Base-by-base conservation (phyloP, 495 filamentous ascomycete species). In the Hypoxylon perforatum region DNA sequence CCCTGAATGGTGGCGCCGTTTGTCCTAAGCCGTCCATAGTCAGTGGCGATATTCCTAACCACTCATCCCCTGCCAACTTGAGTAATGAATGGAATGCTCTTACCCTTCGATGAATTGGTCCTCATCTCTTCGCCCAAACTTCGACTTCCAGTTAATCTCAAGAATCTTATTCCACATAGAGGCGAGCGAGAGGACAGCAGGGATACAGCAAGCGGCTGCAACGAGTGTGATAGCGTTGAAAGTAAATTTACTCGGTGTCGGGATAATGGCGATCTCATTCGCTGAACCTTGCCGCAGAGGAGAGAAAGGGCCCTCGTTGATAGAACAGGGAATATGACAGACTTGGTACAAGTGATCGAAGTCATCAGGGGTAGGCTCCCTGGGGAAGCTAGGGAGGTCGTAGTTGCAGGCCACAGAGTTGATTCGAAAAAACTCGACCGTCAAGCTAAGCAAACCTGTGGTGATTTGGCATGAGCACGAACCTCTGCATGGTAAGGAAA, bases 161-260 rank as follows among this genome's bases (percentile, higher is more conserved):
- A 86, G 74, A 19, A 88, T 87, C 63, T 86, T 87, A 50, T 85
- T 82, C 82, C 80, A 86, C 73, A 79, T 89, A 0, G 79, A 84
- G n/a, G 81, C 74, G 17, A 87, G 75, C 3, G 82, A 85, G 0
- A 89, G 75, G 23, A 88, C 80, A 10, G 84, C 84, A 0, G 86
- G 86, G 25, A 89, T 79, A 56, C 84, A 87, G 63, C 85, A 88
- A 15, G 80, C 86, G 23, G 85, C 85, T 1, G 86, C 81, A 1
- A 89, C 71, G 5, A 88, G 81, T 2, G 81, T 85, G 1, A 76
- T 81, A 0, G 85, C 81, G 54, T 80, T 78, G 62, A 88, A 87
- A 0, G 79, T 80, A 22, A 89, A 68, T 11, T 69, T 65, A 10
- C 72, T 36, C 0, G 87, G 87, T 1, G 71, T 75, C 0, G 86